A percentile compares a stretch with the other conserved stretches of the same genome.
phyloP scores from a whole-genome alignment of 345 rosid genomes.

The Gynandropsis gynandra region DNA sequence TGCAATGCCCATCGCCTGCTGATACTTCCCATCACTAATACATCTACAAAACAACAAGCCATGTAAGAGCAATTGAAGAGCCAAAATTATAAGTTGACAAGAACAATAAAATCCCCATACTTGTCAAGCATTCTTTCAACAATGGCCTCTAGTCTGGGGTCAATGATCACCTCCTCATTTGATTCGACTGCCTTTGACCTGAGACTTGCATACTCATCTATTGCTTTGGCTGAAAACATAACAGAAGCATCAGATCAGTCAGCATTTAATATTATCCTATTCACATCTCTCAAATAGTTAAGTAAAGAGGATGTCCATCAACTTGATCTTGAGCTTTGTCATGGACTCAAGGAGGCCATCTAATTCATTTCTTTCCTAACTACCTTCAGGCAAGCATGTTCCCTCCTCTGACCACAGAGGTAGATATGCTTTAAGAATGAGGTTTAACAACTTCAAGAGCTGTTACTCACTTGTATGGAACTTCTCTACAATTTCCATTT shows the following conservation, averaged over 20 bases:
- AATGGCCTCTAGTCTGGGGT: slow-evolving; percentile 82
- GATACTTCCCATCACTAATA: slow-evolving; percentile 86
- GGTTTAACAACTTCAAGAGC: no score
- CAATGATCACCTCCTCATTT: slow-evolving; percentile 54
- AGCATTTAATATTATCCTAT: neutral
- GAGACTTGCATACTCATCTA: slow-evolving; percentile 93
- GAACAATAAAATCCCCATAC: slow-evolving; percentile 37
- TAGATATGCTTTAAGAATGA: no score
- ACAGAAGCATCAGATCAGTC: slow-evolving; percentile 12
- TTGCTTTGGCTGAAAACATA: slow-evolving; percentile 72
- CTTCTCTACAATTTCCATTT: no score
- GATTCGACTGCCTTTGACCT: slow-evolving; percentile 71
- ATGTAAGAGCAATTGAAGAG: slow-evolving; percentile 18
- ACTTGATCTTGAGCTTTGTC: no score
- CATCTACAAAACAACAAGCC: slow-evolving; percentile 47
- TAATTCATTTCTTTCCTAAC: no score
- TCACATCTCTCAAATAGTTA: neutral
- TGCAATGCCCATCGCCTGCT: slow-evolving; percentile 99
- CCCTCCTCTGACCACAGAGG: no score
- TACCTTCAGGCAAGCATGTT: no score
- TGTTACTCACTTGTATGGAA: no score
- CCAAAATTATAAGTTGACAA: neutral
- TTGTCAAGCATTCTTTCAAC: slow-evolving; percentile 98
- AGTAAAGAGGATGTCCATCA: no score
- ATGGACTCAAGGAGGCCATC: no score